Evolutionary conservation across 139 green algal genomes (phyloP).

Genomic region (Penium margaritaceum): DNA sequence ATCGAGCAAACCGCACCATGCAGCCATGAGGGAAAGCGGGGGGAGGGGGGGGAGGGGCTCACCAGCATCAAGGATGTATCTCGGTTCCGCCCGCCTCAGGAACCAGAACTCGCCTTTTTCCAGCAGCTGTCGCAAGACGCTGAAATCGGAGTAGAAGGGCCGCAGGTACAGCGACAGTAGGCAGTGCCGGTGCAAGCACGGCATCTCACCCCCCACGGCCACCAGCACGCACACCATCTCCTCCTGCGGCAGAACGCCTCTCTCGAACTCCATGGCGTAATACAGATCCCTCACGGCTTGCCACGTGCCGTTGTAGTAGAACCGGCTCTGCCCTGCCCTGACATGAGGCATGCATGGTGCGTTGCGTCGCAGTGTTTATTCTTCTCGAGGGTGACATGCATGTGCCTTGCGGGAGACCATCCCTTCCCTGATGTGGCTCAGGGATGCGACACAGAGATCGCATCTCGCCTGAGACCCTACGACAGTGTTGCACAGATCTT

Average conservation of each 20-base stretch:
- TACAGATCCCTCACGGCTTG: slow-evolving; percentile 3
- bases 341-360: too few relatives aligned
- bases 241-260: background rate
- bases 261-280: background rate
- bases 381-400: too few relatives aligned
- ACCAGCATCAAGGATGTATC: slow-evolving; percentile 25
- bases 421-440: too few relatives aligned
- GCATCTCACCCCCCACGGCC: slow-evolving; percentile 7
- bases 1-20: too few relatives aligned
- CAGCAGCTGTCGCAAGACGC: slow-evolving; percentile 21
- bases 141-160: slow-evolving; percentile 25
- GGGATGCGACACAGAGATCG: too few relatives aligned
- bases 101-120: slow-evolving; percentile 23
- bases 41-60: background rate
- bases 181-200: slow-evolving; percentile 17
- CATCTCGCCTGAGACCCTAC: too few relatives aligned
- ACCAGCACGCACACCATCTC: slow-evolving; percentile 14
- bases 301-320: slow-evolving; percentile 4
- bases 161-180: slow-evolving; percentile 10
- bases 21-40: too few relatives aligned
- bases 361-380: too few relatives aligned
- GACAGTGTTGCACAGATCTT: too few relatives aligned
- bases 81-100: background rate
- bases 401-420: too few relatives aligned
- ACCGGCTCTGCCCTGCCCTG: too few relatives aligned